Evolutionary conservation across 2,329 filamentous ascomycete species (phyloP).

Genomic region (Calonectria pauciramosa): DNA sequence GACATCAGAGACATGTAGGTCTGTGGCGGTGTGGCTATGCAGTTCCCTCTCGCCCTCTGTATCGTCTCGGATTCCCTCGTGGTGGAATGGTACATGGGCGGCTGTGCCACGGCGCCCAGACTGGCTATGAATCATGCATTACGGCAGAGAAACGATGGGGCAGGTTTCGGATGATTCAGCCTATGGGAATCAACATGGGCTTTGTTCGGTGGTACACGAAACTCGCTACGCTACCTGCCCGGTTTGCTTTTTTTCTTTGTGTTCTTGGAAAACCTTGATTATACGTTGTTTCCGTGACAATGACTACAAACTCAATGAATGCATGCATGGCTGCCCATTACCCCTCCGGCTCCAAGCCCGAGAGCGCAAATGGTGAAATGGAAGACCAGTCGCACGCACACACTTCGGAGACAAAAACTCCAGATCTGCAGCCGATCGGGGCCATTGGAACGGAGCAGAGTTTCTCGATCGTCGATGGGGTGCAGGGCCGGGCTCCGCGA

Average conservation of each 20-base stretch:
- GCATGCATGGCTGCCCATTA: neutral
- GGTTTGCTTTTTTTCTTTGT: neutral
- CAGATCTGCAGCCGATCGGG: neutral
- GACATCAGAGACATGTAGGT: neutral
- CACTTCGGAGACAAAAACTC: neutral
- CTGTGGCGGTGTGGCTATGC: constrained; percentile 9
- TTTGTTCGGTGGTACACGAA: neutral
- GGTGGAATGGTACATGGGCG: neutral
- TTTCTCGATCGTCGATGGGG: neutral
- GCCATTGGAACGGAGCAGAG: neutral
- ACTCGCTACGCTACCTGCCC: neutral
- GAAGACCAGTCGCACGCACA: neutral
- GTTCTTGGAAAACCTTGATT: neutral
- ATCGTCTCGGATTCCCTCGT: neutral
- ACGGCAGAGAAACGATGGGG: neutral
- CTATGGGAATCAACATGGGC: neutral
- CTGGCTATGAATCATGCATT: constrained; percentile 1
- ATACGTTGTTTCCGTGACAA: neutral
- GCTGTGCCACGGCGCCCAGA: neutral
- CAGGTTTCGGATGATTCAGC: neutral
- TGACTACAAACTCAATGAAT: too few relatives aligned
- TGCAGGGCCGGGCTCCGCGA: neutral
- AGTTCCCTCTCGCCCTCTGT: neutral
- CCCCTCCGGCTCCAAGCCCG: neutral
- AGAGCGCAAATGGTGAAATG: neutral